Evolutionary conservation across 306 rosid genomes (phyloP).

Genomic region (Fagus crenata): DNA sequence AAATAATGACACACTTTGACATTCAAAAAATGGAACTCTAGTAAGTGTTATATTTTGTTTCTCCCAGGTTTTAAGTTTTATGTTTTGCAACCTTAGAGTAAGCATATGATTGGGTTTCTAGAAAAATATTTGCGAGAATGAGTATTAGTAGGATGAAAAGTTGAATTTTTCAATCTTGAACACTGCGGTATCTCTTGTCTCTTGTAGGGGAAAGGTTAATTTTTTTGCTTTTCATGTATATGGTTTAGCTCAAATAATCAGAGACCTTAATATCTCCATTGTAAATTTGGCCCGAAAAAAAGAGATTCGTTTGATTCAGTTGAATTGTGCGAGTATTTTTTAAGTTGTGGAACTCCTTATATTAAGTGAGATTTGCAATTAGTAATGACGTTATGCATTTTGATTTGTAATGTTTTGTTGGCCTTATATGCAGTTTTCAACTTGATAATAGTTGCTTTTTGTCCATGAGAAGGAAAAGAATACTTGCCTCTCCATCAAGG

Average conservation of each 20-base stretch:
- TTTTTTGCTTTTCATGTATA: background rate
- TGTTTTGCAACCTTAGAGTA: background rate
- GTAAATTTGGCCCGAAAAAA: background rate
- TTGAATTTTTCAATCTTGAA: background rate
- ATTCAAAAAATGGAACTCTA: conserved; percentile 17
- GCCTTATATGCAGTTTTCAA: background rate
- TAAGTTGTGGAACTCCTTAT: background rate
- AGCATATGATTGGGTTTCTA: too few relatives aligned
- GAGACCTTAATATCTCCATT: background rate
- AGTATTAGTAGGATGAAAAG: background rate
- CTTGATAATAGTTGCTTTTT: background rate
- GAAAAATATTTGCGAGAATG: too few relatives aligned
- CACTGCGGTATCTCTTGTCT: background rate
- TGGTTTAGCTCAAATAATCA: background rate
- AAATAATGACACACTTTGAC: conserved; percentile 14
- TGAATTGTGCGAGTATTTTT: background rate
- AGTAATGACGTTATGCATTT: background rate
- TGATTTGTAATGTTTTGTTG: background rate
- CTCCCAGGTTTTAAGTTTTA: background rate
- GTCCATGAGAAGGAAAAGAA: background rate
- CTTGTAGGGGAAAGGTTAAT: background rate
- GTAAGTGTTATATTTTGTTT: background rate
- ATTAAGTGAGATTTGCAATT: background rate
- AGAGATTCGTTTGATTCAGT: background rate
- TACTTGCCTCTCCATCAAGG: background rate